Conservation (phyloP, 2,329 filamentous ascomycete genomes). For the Septoria petroselini region DNA sequence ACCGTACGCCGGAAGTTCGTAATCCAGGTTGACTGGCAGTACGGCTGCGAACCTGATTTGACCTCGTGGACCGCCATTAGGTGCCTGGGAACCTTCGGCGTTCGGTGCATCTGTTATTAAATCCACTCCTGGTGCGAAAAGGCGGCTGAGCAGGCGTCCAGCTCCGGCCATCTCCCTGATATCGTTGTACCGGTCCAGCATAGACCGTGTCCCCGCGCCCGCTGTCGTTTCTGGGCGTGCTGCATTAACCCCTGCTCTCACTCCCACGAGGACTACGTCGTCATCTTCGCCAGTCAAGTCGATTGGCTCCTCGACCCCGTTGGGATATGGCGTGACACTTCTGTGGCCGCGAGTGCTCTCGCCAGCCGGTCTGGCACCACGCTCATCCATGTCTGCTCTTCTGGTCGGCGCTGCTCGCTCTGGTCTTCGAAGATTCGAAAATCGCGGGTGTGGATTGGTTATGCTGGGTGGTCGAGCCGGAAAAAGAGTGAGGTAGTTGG, state of each 20-base stretch:
- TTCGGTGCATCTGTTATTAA: no score
- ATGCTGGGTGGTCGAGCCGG: slow-evolving; percentile 8
- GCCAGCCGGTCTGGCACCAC: slow-evolving; percentile 43
- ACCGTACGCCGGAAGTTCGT: slow-evolving; percentile 45
- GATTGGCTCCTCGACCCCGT: slow-evolving; percentile 28
- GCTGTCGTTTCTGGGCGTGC: slow-evolving; percentile 27
- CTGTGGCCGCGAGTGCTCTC: slow-evolving; percentile 13
- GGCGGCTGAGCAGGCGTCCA: slow-evolving; percentile 3
- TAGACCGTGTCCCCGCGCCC: slow-evolving; percentile 26
- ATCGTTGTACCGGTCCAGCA: slow-evolving; percentile 8
- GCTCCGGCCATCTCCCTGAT: background rate
- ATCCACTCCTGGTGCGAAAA: background rate
- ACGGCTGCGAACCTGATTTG: slow-evolving; percentile 4
- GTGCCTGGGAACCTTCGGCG: no score
- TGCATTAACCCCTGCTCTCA: slow-evolving; percentile 28
- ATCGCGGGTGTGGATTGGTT: slow-evolving; percentile 19
- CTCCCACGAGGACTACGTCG: slow-evolving; percentile 33
- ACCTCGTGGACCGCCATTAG: background rate
- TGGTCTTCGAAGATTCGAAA: slow-evolving; percentile 20
- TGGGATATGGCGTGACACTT: slow-evolving; percentile 29
- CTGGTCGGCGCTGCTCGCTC: slow-evolving; percentile 5
- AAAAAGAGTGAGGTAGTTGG: slow-evolving; percentile 16
- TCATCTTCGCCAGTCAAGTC: slow-evolving; percentile 38
- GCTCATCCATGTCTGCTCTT: slow-evolving; percentile 13
- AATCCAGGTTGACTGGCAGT: slow-evolving; percentile 35